These are phyloP conservation scores for Ephemerocybe angulata DNA, from an alignment of 768 basidiomycete genomes.

Conservation along the genomic window DNA sequence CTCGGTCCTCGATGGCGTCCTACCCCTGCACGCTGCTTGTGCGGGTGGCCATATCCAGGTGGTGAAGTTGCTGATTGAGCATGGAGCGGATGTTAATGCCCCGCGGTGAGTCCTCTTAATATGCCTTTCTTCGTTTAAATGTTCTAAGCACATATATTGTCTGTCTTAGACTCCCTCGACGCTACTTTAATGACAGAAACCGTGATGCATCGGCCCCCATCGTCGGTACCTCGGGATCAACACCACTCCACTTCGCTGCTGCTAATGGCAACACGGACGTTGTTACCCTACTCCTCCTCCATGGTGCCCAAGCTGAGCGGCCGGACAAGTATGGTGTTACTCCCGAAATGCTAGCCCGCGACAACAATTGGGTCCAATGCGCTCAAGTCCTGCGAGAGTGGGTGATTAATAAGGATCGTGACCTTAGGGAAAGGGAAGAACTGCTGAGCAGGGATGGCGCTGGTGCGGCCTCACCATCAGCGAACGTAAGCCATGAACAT, in stretches of 20 bases:
- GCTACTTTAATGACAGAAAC: constrained; percentile 67
- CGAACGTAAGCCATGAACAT: constrained; percentile 12
- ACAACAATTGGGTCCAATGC: constrained; percentile 77
- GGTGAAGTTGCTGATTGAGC: constrained; percentile 83
- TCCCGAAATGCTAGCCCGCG: constrained; percentile 76
- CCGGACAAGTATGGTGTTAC: constrained; percentile 91
- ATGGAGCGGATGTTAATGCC: constrained; percentile 97
- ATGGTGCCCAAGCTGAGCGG: constrained; percentile 77
- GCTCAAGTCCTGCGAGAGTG: constrained; percentile 71
- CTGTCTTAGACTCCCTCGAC: constrained; percentile 57
- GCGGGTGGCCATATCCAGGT: constrained; percentile 88
- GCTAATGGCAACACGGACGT: constrained; percentile 87
- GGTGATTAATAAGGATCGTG: constrained; percentile 57
- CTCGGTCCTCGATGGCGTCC: constrained; percentile 90
- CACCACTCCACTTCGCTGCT: constrained; percentile 94
- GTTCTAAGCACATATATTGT: constrained; percentile 4
- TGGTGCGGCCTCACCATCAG: constrained; percentile 10
- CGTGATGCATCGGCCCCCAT: constrained; percentile 66
- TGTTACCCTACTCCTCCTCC: constrained; percentile 74
- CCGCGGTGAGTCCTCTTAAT: constrained; percentile 56
- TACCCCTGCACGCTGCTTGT: constrained; percentile 94
- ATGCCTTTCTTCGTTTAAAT: constrained; percentile 10
- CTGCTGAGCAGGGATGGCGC: constrained; percentile 18
- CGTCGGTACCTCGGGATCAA: constrained; percentile 82
- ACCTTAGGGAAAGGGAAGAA: constrained; percentile 51